Evolutionary conservation across 805 yeast genomes (phyloP).

Genomic region (Teunomyces stri): DNA sequence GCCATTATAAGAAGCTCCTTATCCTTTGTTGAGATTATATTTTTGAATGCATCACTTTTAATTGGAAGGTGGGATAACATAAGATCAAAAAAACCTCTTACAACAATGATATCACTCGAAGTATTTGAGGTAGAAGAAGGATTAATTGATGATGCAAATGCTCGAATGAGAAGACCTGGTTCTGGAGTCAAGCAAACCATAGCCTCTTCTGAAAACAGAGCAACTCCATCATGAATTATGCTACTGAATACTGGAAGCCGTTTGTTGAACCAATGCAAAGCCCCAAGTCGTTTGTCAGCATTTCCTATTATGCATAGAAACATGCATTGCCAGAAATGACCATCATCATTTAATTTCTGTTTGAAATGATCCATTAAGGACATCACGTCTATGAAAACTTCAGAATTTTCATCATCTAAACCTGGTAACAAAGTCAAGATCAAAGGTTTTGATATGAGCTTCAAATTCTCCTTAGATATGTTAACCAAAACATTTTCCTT

Average conservation of each 20-base stretch:
- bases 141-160: slow-evolving; percentile 66
- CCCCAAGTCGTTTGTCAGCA: slow-evolving; percentile 80
- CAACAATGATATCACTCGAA: slow-evolving; percentile 60
- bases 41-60: slow-evolving; percentile 54
- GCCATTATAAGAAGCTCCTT: slow-evolving; percentile 56
- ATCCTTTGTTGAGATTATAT: slow-evolving; percentile 50
- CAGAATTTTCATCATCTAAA: slow-evolving; percentile 89
- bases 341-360: slow-evolving; percentile 55
- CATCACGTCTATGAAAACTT: slow-evolving; percentile 64
- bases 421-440: slow-evolving; percentile 79
- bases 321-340: slow-evolving; percentile 83
- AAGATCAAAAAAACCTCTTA: slow-evolving; percentile 86
- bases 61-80: slow-evolving; percentile 66
- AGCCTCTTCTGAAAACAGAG: slow-evolving; percentile 47
- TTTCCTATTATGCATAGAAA: slow-evolving; percentile 74
- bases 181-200: slow-evolving; percentile 67
- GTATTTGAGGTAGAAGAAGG: slow-evolving; percentile 30
- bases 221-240: slow-evolving; percentile 18
- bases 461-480: slow-evolving; percentile 45
- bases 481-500: slow-evolving; percentile 49
- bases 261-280: slow-evolving; percentile 68
- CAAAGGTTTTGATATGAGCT: slow-evolving; percentile 63
- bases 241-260: slow-evolving; percentile 61
- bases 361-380: slow-evolving; percentile 60
- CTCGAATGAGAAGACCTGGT: slow-evolving; percentile 73